Percentiles rank a stretch among this genome's conserved stretches.
phyloP scores from a whole-genome alignment of 768 basidiomycete genomes.

The Auricularia sp. region DNA sequence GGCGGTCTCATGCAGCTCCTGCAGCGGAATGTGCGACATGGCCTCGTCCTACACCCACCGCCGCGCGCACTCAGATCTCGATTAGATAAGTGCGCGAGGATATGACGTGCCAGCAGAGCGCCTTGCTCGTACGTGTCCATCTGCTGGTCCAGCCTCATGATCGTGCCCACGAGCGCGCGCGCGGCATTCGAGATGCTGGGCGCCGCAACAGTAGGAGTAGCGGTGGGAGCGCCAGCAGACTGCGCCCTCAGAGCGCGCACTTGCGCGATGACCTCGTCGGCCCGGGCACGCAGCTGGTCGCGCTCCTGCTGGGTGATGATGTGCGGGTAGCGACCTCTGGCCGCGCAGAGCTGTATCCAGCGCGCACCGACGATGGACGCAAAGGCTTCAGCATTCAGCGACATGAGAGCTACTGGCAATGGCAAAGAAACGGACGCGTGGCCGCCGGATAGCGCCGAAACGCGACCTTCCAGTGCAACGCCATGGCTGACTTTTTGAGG shows the following conservation, averaged over 20 bases:
- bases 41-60: constrained; percentile 12
- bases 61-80: not conserved
- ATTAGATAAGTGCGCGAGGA: not conserved
- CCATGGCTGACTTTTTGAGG: not conserved
- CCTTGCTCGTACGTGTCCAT: constrained; percentile 17
- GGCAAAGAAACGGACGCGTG: too few species aligned
- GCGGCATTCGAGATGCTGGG: not conserved
- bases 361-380: not conserved
- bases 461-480: not conserved
- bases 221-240: not conserved
- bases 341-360: not conserved
- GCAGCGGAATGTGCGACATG: constrained; percentile 13
- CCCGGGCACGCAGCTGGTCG: not conserved
- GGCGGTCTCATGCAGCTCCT: constrained; percentile 13
- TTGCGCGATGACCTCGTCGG: not conserved
- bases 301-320: not conserved
- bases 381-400: not conserved
- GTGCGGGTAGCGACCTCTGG: not conserved
- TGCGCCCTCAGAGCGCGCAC: not conserved
- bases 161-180: constrained; percentile 1
- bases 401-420: not conserved
- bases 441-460: not conserved
- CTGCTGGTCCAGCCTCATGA: constrained; percentile 11
- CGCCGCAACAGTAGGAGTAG: not conserved
- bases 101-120: constrained; percentile 9